Base-by-base conservation (phyloP, 2,329 filamentous ascomycete genomes). In the Cladosporium sp. region DNA sequence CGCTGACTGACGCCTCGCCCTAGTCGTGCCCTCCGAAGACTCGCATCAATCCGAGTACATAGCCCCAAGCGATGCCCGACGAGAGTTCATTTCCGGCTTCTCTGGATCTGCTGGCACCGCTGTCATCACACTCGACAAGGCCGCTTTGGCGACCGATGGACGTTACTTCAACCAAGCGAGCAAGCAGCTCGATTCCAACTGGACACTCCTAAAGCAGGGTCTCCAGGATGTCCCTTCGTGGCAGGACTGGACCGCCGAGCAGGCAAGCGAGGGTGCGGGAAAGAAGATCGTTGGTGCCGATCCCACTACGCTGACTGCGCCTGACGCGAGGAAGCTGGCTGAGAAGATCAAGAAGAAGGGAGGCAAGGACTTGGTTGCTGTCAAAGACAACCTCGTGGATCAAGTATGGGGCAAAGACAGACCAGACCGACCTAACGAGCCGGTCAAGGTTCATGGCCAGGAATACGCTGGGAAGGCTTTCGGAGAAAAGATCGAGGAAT, bases 41-140 rank as follows among this genome's bases (percentile, higher is more conserved):
- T 92, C 89, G 66, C 93, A 99, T 69, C 89, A 92, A 60, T 97
- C 92, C 59, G 93, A 99, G 74, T 99, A 99, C 71, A 96, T 96
- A 69, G 93, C 93, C 44, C 84, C 86, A n/a, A 96, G 89, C 68
- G 93, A 99, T 74, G 91, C 81, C 54, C 84, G 93, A 59, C 85
- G 93, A 76, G 89, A 85, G 66, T 96, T 85, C 65, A 95, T 99
- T 61, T 91, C 84, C 54, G 92, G 93, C 20, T 99, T 99, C 70
- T 89, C 89, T 52, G 93, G 93, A 50, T 99, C 93, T 8, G 92
- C 93, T 38, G 93, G 93, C 52, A 95, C 89, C 56, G 93, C 91
- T 34, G 85, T 99, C 44, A 79, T 99, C 51, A 93, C 91, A 2
- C 80, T 82, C 43, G 85, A 89, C 45, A 91, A 91, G 69, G 93